Conservation (phyloP, 257 asterid species). For the Solanum rostratum region DNA sequence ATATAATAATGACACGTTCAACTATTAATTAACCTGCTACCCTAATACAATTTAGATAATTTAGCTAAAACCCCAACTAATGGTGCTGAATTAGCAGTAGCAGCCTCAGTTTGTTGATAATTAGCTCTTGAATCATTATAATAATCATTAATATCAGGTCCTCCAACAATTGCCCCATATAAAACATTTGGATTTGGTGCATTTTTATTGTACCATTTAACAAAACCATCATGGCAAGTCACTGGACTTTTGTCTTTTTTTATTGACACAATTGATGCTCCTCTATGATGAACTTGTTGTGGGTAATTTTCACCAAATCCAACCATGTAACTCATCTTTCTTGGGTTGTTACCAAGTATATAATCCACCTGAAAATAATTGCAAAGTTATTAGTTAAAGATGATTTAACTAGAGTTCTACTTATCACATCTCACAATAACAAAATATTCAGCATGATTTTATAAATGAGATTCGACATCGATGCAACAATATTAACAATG, state of each 20-base stretch:
- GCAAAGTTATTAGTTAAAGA: background rate
- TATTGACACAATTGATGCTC: slow-evolving; percentile 53
- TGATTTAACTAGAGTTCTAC: background rate
- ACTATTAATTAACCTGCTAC: background rate
- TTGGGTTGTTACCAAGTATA: slow-evolving; percentile 47
- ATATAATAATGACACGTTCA: background rate
- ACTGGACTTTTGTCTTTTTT: slow-evolving; percentile 14
- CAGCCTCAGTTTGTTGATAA: slow-evolving; percentile 41
- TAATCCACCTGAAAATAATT: slow-evolving; percentile 32
- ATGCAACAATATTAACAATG: background rate
- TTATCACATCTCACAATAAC: background rate
- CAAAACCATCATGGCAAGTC: slow-evolving; percentile 32
- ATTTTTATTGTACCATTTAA: slow-evolving; percentile 24
- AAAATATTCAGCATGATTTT: background rate
- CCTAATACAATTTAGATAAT: background rate
- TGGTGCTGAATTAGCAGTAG: slow-evolving; percentile 42
- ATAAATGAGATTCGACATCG: background rate
- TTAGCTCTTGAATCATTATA: slow-evolving; percentile 30
- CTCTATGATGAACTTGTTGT: slow-evolving; percentile 40
- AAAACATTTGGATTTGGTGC: slow-evolving; percentile 48
- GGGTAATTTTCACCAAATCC: slow-evolving; percentile 56
- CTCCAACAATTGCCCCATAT: slow-evolving; percentile 60
- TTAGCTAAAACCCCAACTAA: slow-evolving; percentile 51
- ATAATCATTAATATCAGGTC: slow-evolving; percentile 32
- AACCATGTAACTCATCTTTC: slow-evolving; percentile 50